Base-by-base conservation (phyloP, 129 eudicot species). In the Flaveria ramosissima region DNA sequence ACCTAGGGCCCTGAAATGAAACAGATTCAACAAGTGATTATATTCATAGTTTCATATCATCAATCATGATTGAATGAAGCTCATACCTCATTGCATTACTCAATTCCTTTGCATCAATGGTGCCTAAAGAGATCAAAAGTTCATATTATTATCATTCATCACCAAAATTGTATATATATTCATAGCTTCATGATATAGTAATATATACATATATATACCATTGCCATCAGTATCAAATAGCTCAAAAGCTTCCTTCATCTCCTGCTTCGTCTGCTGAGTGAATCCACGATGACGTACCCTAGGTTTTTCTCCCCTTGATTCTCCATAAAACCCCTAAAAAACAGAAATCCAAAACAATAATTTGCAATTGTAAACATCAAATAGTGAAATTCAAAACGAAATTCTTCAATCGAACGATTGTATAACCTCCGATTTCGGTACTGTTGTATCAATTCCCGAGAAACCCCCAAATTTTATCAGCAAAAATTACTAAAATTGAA, bases 71-170 rank as follows among this genome's bases (percentile, higher is more conserved):
- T 23, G 7, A 15, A 9, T 62, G 45, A 45, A 24, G 46, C n/a
- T 13, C 15, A 26, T 80, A 89, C 95, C 97, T 87, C 96, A 89
- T 92, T 30, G 97, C 97, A 83, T 84, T 86, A 78, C 84, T 91
- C 76, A 91, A 81, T 84, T 91, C 97, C 80, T 86, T 89, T 26
- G 92, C 95, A 85, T 89, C 97, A 83, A 91, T 91, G 51, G 95
- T 89, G 12, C 95, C 97, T 91, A 59, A 62, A 50, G 23, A 45
- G 11, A 45, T 45, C 3, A 45, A 45, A 45, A 45, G 12, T 9
- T 9, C 11, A 9, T 45, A 45, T 21, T 15, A 24, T 68, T 56
- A 26, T 21, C 10, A 24, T 68, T 63, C 19, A 13, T 52, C 1
- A n/a, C 6, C 26, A 2, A 14, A 21, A 15, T 45, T 42, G 62